Evolutionary conservation across 179 eudicot genomes (phyloP).

Genomic region (Beta corolliflora): DNA sequence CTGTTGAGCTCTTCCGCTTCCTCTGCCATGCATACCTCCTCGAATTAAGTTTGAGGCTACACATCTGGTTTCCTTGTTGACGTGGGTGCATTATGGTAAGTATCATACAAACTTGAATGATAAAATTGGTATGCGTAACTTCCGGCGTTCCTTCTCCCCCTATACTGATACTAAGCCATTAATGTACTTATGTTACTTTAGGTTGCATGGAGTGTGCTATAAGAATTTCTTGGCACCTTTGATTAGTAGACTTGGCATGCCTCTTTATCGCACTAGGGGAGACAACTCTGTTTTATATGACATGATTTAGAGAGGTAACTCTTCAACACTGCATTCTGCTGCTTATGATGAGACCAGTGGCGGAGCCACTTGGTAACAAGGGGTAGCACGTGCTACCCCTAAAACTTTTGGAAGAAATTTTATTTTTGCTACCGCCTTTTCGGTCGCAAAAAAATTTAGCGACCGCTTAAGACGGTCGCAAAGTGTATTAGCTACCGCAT

Average conservation of each 20-base stretch:
- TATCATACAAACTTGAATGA: background rate
- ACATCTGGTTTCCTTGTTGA: slow-evolving; percentile 96
- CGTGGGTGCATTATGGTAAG: slow-evolving; percentile 98
- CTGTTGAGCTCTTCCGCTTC: too few relatives aligned
- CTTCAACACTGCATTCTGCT: too few relatives aligned
- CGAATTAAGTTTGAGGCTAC: too few relatives aligned
- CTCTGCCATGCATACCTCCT: too few relatives aligned
- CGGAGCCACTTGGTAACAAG: too few relatives aligned
- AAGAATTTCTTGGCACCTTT: slow-evolving; percentile 95
- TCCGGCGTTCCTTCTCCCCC: background rate
- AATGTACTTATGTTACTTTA: slow-evolving; percentile 32
- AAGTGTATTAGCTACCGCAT: too few relatives aligned
- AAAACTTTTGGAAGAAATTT: too few relatives aligned
- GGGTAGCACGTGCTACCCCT: too few relatives aligned
- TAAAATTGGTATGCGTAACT: background rate
- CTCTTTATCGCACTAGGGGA: slow-evolving; percentile 96
- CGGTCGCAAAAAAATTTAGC: too few relatives aligned
- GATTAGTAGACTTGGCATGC: slow-evolving; percentile 94
- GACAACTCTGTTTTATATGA: slow-evolving; percentile 98
- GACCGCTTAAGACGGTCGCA: too few relatives aligned
- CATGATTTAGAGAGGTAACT: slow-evolving; percentile 97
- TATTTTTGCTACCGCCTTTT: too few relatives aligned
- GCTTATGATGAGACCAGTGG: too few relatives aligned
- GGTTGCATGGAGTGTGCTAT: slow-evolving; percentile 98
- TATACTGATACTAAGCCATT: background rate